Percentiles rank a stretch among this genome's conserved stretches.
These are phyloP conservation scores for Saccharomycopsis oosterbeekiorum DNA, from an alignment of 805 yeast species.

Conservation along the genomic window DNA sequence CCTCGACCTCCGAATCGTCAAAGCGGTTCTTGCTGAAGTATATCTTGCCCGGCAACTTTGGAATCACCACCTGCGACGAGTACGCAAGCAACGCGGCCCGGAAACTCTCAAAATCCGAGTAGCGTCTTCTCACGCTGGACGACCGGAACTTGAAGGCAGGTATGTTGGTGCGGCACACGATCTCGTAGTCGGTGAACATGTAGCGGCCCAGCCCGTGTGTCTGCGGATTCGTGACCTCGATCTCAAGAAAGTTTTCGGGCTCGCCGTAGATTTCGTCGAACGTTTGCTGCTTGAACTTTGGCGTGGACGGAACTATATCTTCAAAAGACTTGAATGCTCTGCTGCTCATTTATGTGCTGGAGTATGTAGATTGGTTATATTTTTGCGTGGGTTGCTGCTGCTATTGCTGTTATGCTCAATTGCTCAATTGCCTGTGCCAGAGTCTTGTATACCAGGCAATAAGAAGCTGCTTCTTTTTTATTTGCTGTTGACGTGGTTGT, in stretches of 20 bases:
- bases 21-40: conserved; percentile 58
- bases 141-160: conserved; percentile 67
- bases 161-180: conserved; percentile 79
- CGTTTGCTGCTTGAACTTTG: conserved; percentile 44
- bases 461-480: too few species aligned
- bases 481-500: too few species aligned
- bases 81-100: conserved; percentile 67
- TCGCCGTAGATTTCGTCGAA: conserved; percentile 83
- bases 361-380: too few species aligned
- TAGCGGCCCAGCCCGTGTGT: conserved; percentile 61
- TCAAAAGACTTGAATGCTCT: conserved; percentile 24
- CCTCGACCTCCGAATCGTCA: conserved; percentile 73
- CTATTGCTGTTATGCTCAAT: too few species aligned
- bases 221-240: conserved; percentile 73
- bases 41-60: conserved; percentile 86
- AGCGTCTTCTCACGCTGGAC: conserved; percentile 72
- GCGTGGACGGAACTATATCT: conserved; percentile 18
- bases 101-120: conserved; percentile 81
- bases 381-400: too few species aligned
- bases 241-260: conserved; percentile 89
- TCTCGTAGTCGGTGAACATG: conserved; percentile 87
- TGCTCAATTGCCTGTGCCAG: too few species aligned
- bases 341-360: not conserved
- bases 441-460: too few species aligned
- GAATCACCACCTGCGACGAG: conserved; percentile 69